phyloP scores from a whole-genome alignment of 2,329 filamentous ascomycete species.

The Penicillium hesseltinei region DNA sequence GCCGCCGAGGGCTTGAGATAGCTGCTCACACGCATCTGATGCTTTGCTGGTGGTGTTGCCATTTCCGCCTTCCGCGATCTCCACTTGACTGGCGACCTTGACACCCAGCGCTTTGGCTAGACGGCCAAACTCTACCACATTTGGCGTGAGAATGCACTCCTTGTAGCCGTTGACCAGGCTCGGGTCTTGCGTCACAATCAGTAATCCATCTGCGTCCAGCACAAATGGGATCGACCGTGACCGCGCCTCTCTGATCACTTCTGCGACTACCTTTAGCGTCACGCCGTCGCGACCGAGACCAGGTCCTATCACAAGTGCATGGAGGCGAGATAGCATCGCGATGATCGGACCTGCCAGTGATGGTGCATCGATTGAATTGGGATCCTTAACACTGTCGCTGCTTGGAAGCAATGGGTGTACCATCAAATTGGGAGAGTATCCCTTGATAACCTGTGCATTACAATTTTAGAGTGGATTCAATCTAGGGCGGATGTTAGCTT shows the following conservation, averaged over 20 bases:
- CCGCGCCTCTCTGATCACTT: conserved; percentile 75
- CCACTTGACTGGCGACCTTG: conserved; percentile 48
- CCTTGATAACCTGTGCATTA: conserved; percentile 74
- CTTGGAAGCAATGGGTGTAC: conserved; percentile 95
- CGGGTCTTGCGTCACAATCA: conserved; percentile 71
- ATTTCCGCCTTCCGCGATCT: conserved; percentile 37
- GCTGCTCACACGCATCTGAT: conserved; percentile 61
- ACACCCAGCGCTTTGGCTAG: conserved; percentile 74
- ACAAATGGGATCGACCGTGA: conserved; percentile 73
- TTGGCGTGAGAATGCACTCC: conserved; percentile 86
- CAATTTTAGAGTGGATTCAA: neutral
- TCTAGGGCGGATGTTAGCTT: conserved; percentile 13
- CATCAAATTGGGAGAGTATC: conserved; percentile 97
- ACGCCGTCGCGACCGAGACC: conserved; percentile 84
- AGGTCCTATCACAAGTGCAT: conserved; percentile 89
- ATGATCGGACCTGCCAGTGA: conserved; percentile 69
- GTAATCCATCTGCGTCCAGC: conserved; percentile 85
- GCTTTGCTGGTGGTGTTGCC: conserved; percentile 49
- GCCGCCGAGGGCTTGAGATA: conserved; percentile 76
- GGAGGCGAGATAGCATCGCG: conserved; percentile 78
- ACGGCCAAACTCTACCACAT: conserved; percentile 86
- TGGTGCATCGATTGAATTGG: conserved; percentile 51
- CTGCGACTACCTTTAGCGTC: conserved; percentile 82
- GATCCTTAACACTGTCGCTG: conserved; percentile 51
- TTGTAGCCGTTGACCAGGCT: conserved; percentile 76